Evolutionary conservation across 805 yeast species (phyloP).

Genomic region (Candida mattraensis): DNA sequence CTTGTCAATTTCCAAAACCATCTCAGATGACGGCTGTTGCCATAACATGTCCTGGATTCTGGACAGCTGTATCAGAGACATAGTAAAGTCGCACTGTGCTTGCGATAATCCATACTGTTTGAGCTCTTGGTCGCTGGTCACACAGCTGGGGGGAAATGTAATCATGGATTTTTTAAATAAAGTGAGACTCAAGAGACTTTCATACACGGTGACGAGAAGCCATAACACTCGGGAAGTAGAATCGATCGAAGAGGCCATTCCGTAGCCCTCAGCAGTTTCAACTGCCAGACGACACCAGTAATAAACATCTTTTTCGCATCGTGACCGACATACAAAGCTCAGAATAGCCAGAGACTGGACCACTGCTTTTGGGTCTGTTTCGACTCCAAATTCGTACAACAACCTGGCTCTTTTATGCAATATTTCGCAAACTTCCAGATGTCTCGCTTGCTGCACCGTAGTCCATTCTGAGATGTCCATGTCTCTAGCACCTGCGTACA

Average conservation of each 20-base stretch:
- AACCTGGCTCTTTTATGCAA: conserved; percentile 37
- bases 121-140: conserved; percentile 7
- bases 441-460: conserved; percentile 37
- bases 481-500: conserved; percentile 65
- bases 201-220: conserved; percentile 58
- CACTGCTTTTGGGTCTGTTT: conserved; percentile 59
- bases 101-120: conserved; percentile 9
- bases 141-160: conserved; percentile 1
- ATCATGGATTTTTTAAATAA: conserved; percentile 3
- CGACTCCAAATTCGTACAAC: conserved; percentile 37
- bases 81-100: conserved; percentile 10
- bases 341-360: conserved; percentile 48
- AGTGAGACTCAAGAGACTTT: conserved; percentile 11
- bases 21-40: conserved; percentile 5
- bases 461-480: conserved; percentile 52
- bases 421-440: conserved; percentile 43
- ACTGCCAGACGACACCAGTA: conserved; percentile 73
- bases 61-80: conserved; percentile 7
- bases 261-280: conserved; percentile 71
- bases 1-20: conserved; percentile 43
- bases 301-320: conserved; percentile 48
- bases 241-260: conserved; percentile 52
- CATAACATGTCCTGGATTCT: conserved; percentile 6
- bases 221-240: conserved; percentile 44
- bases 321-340: conserved; percentile 11